phyloP scores from a whole-genome alignment of 2,329 filamentous ascomycete genomes.

The Ascochyta fabae region DNA sequence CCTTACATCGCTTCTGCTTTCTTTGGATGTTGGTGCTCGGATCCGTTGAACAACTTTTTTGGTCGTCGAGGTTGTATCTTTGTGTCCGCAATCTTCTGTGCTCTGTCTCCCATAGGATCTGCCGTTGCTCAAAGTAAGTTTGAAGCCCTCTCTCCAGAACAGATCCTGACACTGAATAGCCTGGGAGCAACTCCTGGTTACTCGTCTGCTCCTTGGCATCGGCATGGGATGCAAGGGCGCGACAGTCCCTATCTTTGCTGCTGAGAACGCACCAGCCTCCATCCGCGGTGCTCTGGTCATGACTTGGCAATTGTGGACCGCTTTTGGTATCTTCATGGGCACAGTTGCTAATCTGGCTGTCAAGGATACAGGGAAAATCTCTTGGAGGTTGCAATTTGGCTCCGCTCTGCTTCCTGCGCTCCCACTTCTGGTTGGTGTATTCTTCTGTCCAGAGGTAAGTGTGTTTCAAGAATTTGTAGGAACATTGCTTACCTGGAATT shows the following conservation, averaged over 20 bases:
- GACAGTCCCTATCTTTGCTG: conserved; percentile 55
- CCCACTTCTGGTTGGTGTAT: conserved; percentile 23
- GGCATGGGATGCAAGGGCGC: conserved; percentile 56
- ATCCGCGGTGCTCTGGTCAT: conserved; percentile 59
- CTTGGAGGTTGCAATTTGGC: conserved; percentile 32
- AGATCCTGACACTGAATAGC: background rate
- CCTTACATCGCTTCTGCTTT: conserved; percentile 25
- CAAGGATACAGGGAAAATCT: conserved; percentile 38
- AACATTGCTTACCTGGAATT: conserved; percentile 16
- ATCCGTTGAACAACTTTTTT: conserved; percentile 31
- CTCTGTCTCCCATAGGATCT: conserved; percentile 25
- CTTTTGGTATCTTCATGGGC: conserved; percentile 56
- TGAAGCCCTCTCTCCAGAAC: conserved; percentile 14
- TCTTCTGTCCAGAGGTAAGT: conserved; percentile 53
- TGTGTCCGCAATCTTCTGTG: conserved; percentile 28
- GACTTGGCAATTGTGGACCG: conserved; percentile 55
- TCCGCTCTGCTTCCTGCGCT: conserved; percentile 32
- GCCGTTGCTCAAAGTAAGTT: conserved; percentile 25
- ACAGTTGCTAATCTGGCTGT: conserved; percentile 51
- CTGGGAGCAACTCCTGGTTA: conserved; percentile 52
- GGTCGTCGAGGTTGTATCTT: conserved; percentile 34
- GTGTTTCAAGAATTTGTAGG: conserved; percentile 25
- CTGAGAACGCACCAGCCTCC: conserved; percentile 56
- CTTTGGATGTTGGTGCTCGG: conserved; percentile 28
- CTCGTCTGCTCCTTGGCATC: conserved; percentile 48